Percentiles rank a stretch among this genome's conserved stretches.
phyloP scores from a whole-genome alignment of 495 filamentous ascomycete species.

The Durotheca rogersii region DNA sequence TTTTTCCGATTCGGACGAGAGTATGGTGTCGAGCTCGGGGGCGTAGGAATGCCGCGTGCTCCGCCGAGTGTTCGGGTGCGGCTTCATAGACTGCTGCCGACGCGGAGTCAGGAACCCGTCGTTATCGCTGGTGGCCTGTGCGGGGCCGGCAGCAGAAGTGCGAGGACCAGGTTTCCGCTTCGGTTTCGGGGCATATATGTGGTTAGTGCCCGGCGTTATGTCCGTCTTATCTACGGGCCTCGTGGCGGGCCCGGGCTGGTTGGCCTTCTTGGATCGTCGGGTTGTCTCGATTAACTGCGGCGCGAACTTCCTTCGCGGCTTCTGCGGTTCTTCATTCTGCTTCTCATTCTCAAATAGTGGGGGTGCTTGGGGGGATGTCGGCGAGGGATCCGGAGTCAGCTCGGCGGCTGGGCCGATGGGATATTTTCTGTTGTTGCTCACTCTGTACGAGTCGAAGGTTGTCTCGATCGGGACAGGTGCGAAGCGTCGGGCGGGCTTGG shows the following conservation, averaged over 20 bases:
- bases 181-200: constrained; percentile 53
- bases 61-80: constrained; percentile 41
- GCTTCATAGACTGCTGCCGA: constrained; percentile 41
- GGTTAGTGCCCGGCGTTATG: constrained; percentile 58
- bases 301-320: constrained; percentile 52
- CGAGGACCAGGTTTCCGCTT: constrained; percentile 38
- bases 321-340: constrained; percentile 16
- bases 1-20: constrained; percentile 38
- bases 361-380: constrained; percentile 40
- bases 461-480: constrained; percentile 62
- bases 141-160: constrained; percentile 23
- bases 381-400: constrained; percentile 53
- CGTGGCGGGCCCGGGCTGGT: constrained; percentile 53
- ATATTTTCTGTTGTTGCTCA: constrained; percentile 28
- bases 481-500: constrained; percentile 47
- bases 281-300: constrained; percentile 71
- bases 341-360: constrained; percentile 14
- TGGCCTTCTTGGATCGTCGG: constrained; percentile 54
- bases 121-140: constrained; percentile 18
- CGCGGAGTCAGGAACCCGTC: constrained; percentile 31
- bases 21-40: constrained; percentile 42
- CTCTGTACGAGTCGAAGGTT: constrained; percentile 54
- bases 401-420: constrained; percentile 42
- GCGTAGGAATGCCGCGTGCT: constrained; percentile 43
- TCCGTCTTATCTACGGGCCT: constrained; percentile 57